Evolutionary conservation across 2,329 filamentous ascomycete genomes (phyloP), one percentile per base, ranked within the genome.

Genomic region (Dothistroma pini): DNA sequence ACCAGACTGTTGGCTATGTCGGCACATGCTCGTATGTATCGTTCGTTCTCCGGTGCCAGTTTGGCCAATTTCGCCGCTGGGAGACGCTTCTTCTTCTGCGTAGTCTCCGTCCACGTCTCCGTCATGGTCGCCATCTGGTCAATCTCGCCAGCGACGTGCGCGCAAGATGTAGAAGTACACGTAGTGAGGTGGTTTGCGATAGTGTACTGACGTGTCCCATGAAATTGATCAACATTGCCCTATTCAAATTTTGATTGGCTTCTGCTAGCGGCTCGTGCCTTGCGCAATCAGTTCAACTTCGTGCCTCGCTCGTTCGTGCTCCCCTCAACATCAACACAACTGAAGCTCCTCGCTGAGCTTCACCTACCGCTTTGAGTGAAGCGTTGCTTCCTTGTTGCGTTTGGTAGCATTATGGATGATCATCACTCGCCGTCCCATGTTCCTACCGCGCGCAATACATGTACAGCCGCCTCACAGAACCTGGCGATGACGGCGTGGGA

Each of bases 1-100:
- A 99, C 96, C 53, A 99, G 84, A 57, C 89, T 89, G 73, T 91
- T 96, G 56, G 93, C 93, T 71, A 99, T 93, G 70, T 99, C 96
- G 64, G 93, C 93, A 77, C 96, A 99, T 70, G 92, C 95, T 75
- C 92, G 86, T 76, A 97, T 85, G 75, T 90, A 97, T 56, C 95
- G 88, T 79, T 99, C 95, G 77, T 93, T 96, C 78, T 99, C 95
- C 29, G 95, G 91, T 1, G 91, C 85, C 12, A 96, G 83, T 69
- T 93, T 91, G 68, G 84, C 79, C 47, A 69, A 59, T 59, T 71
- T 65, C 31, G 68, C 63, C 8, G 69, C 67, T 10, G 61, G 61
- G 21, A 73, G 66, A 21, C 68, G 66, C 70, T 85, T 89, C 76
- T 91, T 95, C 69, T 86, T 83, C 32, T 83, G 74, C 63, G 82